These are phyloP conservation scores for Moelleriella libera DNA, from an alignment of 2,329 filamentous ascomycete genomes.

Conservation along the genomic window DNA sequence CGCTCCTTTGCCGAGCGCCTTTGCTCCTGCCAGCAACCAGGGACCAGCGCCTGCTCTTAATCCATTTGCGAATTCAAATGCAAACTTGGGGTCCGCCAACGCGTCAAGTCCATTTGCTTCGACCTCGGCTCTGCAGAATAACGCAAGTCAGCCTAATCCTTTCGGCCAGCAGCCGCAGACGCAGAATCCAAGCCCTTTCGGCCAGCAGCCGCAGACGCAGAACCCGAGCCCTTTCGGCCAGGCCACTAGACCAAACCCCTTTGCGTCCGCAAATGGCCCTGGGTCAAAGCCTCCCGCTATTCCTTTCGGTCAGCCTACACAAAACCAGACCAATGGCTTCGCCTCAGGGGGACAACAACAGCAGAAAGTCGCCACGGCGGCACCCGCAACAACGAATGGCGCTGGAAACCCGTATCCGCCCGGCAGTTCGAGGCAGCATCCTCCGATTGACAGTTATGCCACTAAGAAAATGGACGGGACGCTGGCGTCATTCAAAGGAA, in stretches of 20 bases:
- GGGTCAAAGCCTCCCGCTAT: slow-evolving; percentile 1
- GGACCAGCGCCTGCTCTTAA: slow-evolving; percentile 4
- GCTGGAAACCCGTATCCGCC: slow-evolving; percentile 27
- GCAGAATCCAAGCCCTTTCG: slow-evolving; percentile 2
- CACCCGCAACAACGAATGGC: background rate
- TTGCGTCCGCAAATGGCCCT: background rate
- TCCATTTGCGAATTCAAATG: no score
- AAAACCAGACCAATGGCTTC: slow-evolving; percentile 4
- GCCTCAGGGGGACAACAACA: slow-evolving; percentile 6
- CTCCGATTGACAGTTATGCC: slow-evolving; percentile 27
- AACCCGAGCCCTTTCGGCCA: slow-evolving; percentile 3
- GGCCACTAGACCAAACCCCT: background rate
- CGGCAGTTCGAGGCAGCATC: slow-evolving; percentile 28
- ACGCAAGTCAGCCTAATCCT: slow-evolving; percentile 9
- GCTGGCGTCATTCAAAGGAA: slow-evolving; percentile 48
- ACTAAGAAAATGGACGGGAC: slow-evolving; percentile 25
- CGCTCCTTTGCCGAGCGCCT: slow-evolving; percentile 11
- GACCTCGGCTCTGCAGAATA: no score
- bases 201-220: slow-evolving; percentile 2
- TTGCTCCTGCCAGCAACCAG: slow-evolving; percentile 7
- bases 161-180: slow-evolving; percentile 9
- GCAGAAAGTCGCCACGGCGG: slow-evolving; percentile 4
- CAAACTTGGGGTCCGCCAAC: no score
- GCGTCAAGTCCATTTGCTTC: no score
- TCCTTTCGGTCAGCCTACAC: slow-evolving; percentile 9